These are phyloP conservation scores for Microbotryum scabiosae DNA, from an alignment of 1,284 basidiomycete species.

Conservation along the genomic window DNA sequence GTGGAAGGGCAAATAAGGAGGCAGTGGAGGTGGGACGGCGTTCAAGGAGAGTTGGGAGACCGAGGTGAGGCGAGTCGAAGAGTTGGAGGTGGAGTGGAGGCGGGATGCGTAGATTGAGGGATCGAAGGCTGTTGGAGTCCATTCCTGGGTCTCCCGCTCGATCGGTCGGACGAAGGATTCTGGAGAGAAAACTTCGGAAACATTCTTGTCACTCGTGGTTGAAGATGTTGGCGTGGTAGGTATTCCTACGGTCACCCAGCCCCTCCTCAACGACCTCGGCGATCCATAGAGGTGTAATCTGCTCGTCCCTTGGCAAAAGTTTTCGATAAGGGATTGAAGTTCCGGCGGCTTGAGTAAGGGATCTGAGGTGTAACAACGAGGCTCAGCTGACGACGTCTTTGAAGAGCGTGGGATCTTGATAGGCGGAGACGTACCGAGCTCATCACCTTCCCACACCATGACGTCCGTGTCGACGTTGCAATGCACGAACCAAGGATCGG, in stretches of 20 bases:
- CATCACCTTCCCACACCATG: constrained; percentile 85
- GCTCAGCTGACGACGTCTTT: too few relatives aligned
- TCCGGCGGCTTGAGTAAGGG: constrained; percentile 83
- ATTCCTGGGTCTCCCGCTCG: constrained; percentile 49
- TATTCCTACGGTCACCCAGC: constrained; percentile 82
- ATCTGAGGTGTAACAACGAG: constrained; percentile 42
- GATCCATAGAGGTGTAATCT: constrained; percentile 84
- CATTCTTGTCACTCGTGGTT: constrained; percentile 36
- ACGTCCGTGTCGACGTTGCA: constrained; percentile 99
- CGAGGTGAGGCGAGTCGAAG: constrained; percentile 38
- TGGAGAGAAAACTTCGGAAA: neutral
- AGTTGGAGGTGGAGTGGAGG: constrained; percentile 41
- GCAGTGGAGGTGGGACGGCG: constrained; percentile 25
- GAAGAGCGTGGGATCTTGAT: too few relatives aligned
- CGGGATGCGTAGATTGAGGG: too few relatives aligned
- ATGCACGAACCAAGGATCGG: constrained; percentile 87
- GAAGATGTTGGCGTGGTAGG: neutral
- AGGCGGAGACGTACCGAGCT: constrained; percentile 40
- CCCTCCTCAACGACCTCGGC: constrained; percentile 61
- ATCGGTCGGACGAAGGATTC: neutral
- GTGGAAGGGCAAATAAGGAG: constrained; percentile 11
- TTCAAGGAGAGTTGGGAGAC: constrained; percentile 21
- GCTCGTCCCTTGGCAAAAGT: constrained; percentile 90
- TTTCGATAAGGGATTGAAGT: constrained; percentile 90
- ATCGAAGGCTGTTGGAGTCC: constrained; percentile 20